These are phyloP conservation scores for Zygoascus tannicola DNA, from an alignment of 805 yeast species.

Conservation along the genomic window DNA sequence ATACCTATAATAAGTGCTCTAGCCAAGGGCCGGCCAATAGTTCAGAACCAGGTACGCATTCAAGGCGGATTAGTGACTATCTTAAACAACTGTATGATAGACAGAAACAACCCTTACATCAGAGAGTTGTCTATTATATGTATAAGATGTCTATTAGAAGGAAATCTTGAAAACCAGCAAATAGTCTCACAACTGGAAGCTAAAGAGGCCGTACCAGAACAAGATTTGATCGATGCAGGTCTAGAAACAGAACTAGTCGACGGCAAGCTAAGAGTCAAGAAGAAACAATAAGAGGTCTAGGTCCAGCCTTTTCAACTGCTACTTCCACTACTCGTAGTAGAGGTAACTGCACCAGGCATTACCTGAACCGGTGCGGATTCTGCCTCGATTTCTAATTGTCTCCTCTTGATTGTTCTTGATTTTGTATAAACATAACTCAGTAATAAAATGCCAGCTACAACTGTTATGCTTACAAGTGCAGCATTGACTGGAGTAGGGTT, in stretches of 20 bases:
- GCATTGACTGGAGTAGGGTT: conserved; percentile 76
- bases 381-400: conserved; percentile 53
- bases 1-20: conserved; percentile 59
- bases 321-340: too few species aligned
- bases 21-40: conserved; percentile 39
- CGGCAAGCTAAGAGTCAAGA: conserved; percentile 56
- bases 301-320: too few species aligned
- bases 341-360: conserved; percentile 24
- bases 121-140: conserved; percentile 77
- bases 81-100: conserved; percentile 74
- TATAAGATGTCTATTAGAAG: conserved; percentile 53
- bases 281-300: too few species aligned
- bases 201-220: conserved; percentile 48
- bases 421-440: conserved; percentile 28
- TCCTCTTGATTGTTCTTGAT: conserved; percentile 38
- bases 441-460: conserved; percentile 21
- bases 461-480: conserved; percentile 40
- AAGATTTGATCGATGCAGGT: conserved; percentile 60
- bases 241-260: conserved; percentile 62
- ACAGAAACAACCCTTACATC: conserved; percentile 72
- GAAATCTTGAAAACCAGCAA: conserved; percentile 61
- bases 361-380: conserved; percentile 40
- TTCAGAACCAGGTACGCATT: conserved; percentile 61
- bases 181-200: conserved; percentile 77
- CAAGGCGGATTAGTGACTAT: conserved; percentile 61